Conservation (phyloP, 129 eudicot species). For the Lactuca saligna region DNA sequence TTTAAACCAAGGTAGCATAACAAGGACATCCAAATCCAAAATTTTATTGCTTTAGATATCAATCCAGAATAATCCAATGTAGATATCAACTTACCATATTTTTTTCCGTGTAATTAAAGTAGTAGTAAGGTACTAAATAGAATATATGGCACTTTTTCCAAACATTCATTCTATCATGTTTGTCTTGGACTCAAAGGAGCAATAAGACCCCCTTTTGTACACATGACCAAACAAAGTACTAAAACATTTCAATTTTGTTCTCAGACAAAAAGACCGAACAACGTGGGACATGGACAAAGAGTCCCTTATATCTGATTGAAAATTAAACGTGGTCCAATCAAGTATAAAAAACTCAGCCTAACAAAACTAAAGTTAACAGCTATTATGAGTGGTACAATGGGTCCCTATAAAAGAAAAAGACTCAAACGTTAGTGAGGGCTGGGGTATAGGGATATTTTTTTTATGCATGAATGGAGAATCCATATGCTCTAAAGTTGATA, state of each 20-base stretch:
- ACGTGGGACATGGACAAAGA: too few species aligned
- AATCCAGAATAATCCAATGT: slow-evolving; percentile 32
- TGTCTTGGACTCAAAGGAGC: slow-evolving; percentile 42
- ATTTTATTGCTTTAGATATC: slow-evolving; percentile 20
- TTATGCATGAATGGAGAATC: slow-evolving; percentile 55
- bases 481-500: slow-evolving; percentile 37
- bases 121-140: slow-evolving; percentile 26
- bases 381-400: slow-evolving; percentile 40
- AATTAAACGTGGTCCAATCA: neutral
- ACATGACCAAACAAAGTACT: neutral
- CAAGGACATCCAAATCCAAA: slow-evolving; percentile 37
- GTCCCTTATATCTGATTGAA: too few species aligned
- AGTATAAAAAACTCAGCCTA: neutral
- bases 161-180: neutral
- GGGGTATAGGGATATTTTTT: slow-evolving; percentile 2
- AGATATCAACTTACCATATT: slow-evolving; percentile 29
- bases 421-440: slow-evolving; percentile 28
- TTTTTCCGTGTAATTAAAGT: slow-evolving; percentile 19
- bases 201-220: slow-evolving; percentile 3
- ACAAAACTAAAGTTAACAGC: neutral
- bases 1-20: slow-evolving; percentile 30
- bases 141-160: slow-evolving; percentile 23
- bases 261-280: too few species aligned
- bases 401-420: slow-evolving; percentile 41
- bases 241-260: too few species aligned